These are phyloP conservation scores for Talaromyces stipitatus DNA, from an alignment of 495 filamentous ascomycete genomes.

Conservation along the genomic window DNA sequence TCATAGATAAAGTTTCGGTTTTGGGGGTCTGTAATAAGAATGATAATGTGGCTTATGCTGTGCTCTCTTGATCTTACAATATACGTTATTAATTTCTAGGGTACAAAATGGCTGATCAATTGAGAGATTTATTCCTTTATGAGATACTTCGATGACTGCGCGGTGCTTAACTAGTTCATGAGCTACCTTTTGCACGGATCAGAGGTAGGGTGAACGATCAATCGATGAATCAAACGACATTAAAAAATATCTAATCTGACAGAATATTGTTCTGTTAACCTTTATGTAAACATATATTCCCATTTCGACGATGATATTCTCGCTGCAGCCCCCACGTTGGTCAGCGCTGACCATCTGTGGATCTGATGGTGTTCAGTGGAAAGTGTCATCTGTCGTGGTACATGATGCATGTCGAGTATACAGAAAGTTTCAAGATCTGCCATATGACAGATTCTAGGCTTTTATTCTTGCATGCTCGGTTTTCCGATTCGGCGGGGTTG, in stretches of 20 bases:
- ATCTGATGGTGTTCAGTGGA: not conserved
- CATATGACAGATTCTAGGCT: not conserved
- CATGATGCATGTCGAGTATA: not conserved
- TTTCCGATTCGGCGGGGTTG: not conserved
- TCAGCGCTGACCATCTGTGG: not conserved
- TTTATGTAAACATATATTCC: not conserved
- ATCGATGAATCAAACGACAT: not conserved
- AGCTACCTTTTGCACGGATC: not conserved
- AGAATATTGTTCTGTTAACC: not conserved
- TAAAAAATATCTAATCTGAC: not conserved
- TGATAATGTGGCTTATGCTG: not conserved
- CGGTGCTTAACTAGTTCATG: not conserved
- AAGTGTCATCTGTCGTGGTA: not conserved
- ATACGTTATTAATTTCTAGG: too few relatives aligned
- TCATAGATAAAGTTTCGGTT: not conserved
- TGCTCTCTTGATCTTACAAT: not conserved
- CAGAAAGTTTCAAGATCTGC: not conserved
- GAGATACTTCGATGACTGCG: not conserved
- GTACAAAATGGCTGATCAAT: too few relatives aligned
- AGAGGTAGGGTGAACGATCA: not conserved
- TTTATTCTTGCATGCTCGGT: not conserved
- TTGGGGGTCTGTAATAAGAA: not conserved
- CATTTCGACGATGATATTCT: not conserved
- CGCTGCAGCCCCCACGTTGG: not conserved
- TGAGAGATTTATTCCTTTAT: too few relatives aligned